Evolutionary conservation across 2,329 filamentous ascomycete genomes (phyloP).

Genomic region (Ophiostoma piceae): DNA sequence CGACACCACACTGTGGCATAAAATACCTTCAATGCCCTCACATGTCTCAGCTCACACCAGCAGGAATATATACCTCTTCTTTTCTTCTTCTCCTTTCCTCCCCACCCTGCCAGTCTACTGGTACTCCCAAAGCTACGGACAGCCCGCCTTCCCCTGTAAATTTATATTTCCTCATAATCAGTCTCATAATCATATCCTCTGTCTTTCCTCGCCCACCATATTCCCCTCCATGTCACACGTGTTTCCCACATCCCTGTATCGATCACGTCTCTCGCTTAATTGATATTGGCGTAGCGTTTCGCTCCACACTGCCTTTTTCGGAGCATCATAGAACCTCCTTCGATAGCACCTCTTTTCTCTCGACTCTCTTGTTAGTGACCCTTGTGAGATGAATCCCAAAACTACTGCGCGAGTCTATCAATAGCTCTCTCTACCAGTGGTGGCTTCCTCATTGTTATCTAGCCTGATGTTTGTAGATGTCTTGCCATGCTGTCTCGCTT

Average conservation of each 20-base stretch:
- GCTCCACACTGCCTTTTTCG: conserved; percentile 21
- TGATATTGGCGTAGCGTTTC: conserved; percentile 14
- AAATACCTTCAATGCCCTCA: neutral
- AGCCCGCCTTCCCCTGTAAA: neutral
- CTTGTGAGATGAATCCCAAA: neutral
- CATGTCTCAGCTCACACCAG: neutral
- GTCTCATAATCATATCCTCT: no score
- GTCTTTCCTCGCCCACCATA: neutral
- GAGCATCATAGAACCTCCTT: neutral
- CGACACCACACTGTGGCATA: neutral
- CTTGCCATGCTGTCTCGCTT: neutral
- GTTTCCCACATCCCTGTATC: neutral
- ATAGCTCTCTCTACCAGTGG: neutral
- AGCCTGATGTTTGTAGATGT: neutral
- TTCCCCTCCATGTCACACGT: neutral
- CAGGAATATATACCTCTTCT: neutral
- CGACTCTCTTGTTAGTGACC: neutral
- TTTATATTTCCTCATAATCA: neutral
- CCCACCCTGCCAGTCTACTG: neutral
- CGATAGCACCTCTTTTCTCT: neutral
- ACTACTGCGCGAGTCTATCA: no score
- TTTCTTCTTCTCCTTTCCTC: neutral
- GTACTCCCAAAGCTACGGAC: neutral
- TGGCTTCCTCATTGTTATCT: neutral
- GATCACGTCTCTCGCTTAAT: conserved; percentile 14